Evolutionary conservation across 2,329 filamentous ascomycete species (phyloP).

Genomic region (Trichoderma endophyticum): DNA sequence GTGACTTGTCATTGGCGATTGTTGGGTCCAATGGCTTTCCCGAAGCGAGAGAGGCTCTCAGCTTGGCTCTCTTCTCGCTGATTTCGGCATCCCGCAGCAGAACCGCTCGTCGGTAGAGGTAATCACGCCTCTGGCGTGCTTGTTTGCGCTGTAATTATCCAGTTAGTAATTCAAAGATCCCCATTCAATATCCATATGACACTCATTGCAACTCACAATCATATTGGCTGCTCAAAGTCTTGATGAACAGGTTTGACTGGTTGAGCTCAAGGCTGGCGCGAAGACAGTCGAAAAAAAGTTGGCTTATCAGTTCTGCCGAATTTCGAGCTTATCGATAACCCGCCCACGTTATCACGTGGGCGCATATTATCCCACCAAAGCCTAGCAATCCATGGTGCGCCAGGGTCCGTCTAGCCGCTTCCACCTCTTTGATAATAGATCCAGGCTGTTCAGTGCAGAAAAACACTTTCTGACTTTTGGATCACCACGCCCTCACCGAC

Average conservation of each 20-base stretch:
- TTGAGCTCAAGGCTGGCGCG: neutral
- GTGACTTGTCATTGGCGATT: constrained; percentile 79
- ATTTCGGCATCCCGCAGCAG: constrained; percentile 89
- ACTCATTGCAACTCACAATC: constrained; percentile 20
- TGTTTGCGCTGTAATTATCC: constrained; percentile 36
- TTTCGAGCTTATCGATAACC: constrained; percentile 30
- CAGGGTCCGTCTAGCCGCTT: constrained; percentile 15
- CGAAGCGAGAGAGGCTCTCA: constrained; percentile 81
- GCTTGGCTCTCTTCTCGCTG: constrained; percentile 81
- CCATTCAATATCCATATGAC: neutral
- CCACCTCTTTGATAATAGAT: constrained; percentile 23
- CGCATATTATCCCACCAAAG: constrained; percentile 40
- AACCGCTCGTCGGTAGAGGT: constrained; percentile 86
- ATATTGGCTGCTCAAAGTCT: constrained; percentile 10
- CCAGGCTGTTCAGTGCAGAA: constrained; percentile 26
- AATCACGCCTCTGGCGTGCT: constrained; percentile 42
- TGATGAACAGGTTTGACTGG: neutral
- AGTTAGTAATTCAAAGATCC: neutral
- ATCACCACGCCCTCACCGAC: neutral
- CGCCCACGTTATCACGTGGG: constrained; percentile 39
- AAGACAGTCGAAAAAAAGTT: constrained; percentile 27
- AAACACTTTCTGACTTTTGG: constrained; percentile 24
- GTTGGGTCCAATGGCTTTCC: constrained; percentile 80
- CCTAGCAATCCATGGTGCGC: neutral
- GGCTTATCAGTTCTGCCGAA: constrained; percentile 29